Evolutionary conservation across 208 protist genomes (phyloP).

Genomic region (Tritrichomonas musculus): DNA sequence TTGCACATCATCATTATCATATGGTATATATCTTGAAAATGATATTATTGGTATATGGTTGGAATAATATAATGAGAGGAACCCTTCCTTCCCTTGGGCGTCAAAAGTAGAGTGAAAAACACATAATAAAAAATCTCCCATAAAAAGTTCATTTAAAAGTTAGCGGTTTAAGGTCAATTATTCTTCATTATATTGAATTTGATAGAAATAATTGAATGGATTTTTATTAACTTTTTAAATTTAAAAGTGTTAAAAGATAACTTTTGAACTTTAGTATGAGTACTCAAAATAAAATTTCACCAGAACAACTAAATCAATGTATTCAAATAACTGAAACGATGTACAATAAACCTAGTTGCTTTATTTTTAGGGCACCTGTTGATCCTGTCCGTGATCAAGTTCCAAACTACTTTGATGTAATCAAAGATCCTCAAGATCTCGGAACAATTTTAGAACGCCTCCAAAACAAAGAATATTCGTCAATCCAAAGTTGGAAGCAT

Average conservation of each 20-base stretch:
- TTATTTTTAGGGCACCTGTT: neutral
- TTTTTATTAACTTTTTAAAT: too few species aligned
- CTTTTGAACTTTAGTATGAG: too few species aligned
- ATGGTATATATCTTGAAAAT: neutral
- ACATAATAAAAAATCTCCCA: neutral
- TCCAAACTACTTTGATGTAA: neutral
- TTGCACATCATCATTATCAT: neutral
- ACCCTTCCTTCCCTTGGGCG: neutral
- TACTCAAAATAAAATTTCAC: too few species aligned
- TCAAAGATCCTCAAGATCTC: conserved; percentile 27
- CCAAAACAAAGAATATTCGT: neutral
- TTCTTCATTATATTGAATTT: too few species aligned
- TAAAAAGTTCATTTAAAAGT: neutral
- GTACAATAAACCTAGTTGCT: too few species aligned
- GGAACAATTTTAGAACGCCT: neutral
- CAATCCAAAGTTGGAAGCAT: neutral
- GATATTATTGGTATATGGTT: neutral
- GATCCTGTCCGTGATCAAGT: neutral
- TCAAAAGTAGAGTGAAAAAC: neutral
- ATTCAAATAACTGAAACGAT: too few species aligned
- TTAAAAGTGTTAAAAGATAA: too few species aligned
- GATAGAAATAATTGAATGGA: too few species aligned
- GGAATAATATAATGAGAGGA: neutral
- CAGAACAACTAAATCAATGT: too few species aligned
- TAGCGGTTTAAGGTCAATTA: too few species aligned